These are phyloP conservation scores for Cardamine chenopodiifolia DNA, from an alignment of 345 rosid genomes.

Conservation along the genomic window DNA sequence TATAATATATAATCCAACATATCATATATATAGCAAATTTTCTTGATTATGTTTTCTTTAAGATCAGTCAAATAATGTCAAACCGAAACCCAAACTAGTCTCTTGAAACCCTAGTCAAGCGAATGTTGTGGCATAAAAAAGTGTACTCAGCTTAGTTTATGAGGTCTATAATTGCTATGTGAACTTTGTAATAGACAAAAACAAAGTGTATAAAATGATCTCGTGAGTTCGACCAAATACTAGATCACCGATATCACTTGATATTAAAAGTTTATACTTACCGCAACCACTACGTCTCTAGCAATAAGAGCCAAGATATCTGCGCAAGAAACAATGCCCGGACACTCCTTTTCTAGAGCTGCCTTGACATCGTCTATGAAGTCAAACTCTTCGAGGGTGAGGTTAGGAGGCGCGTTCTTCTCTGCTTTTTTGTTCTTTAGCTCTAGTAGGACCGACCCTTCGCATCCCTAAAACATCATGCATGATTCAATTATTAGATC, in stretches of 20 bases:
- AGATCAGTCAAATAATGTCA: not conserved
- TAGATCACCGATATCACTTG: not conserved
- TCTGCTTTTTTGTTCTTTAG: constrained; percentile 54
- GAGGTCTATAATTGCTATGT: not conserved
- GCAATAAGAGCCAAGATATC: constrained; percentile 69
- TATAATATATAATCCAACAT: not conserved
- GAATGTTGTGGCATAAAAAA: too few species aligned
- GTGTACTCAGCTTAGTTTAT: not conserved
- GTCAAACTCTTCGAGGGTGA: constrained; percentile 59
- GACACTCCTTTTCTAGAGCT: constrained; percentile 69
- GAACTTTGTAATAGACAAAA: not conserved
- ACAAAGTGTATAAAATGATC: not conserved
- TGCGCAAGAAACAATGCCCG: constrained; percentile 77
- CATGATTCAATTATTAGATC: not conserved
- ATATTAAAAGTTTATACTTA: constrained; percentile 28
- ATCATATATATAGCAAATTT: not conserved
- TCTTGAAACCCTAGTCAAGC: not conserved
- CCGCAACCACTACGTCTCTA: constrained; percentile 59
- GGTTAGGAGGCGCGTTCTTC: constrained; percentile 56
- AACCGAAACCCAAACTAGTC: not conserved
- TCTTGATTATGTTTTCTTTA: not conserved
- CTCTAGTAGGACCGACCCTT: constrained; percentile 71
- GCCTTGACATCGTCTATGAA: constrained; percentile 61
- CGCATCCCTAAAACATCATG: constrained; percentile 67
- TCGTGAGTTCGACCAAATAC: not conserved